Evolutionary conservation across 768 basidiomycete species (phyloP).

Genomic region (Auricularia sp.): DNA sequence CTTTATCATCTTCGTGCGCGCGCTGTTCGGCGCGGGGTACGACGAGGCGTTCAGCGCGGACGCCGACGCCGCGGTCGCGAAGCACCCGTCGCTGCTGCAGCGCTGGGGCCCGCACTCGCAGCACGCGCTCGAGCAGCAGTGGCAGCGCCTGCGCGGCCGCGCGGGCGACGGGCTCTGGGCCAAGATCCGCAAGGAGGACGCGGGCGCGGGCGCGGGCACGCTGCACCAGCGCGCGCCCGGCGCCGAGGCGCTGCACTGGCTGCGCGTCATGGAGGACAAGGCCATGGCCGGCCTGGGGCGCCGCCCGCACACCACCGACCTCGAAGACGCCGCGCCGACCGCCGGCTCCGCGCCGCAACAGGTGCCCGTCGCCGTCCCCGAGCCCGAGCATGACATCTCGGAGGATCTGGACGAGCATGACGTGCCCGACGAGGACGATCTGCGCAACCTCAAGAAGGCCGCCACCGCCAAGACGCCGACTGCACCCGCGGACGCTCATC

Average conservation of each 20-base stretch:
- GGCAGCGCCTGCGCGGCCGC: neutral
- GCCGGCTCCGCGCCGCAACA: neutral
- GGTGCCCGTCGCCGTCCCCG: neutral
- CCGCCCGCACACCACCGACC: neutral
- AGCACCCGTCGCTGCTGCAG: neutral
- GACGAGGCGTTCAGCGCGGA: neutral
- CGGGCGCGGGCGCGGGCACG: neutral
- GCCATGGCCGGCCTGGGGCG: neutral
- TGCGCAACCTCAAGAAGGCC: neutral
- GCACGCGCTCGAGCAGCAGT: conserved; percentile 1
- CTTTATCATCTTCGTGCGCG: conserved; percentile 3
- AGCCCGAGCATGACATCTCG: conserved; percentile 1
- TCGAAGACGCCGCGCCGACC: neutral
- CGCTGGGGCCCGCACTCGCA: neutral
- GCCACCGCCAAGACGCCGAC: neutral
- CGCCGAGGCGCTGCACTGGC: neutral
- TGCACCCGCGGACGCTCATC: neutral
- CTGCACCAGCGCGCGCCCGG: neutral
- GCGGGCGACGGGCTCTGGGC: neutral
- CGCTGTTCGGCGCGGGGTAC: conserved; percentile 5
- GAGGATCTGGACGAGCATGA: neutral
- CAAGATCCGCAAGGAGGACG: conserved; percentile 1
- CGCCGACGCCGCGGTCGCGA: neutral
- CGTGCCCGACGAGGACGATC: neutral
- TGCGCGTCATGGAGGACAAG: neutral